Base-by-base conservation (phyloP, 1,139 yeast genomes). In the Tardiomyces blankii region DNA sequence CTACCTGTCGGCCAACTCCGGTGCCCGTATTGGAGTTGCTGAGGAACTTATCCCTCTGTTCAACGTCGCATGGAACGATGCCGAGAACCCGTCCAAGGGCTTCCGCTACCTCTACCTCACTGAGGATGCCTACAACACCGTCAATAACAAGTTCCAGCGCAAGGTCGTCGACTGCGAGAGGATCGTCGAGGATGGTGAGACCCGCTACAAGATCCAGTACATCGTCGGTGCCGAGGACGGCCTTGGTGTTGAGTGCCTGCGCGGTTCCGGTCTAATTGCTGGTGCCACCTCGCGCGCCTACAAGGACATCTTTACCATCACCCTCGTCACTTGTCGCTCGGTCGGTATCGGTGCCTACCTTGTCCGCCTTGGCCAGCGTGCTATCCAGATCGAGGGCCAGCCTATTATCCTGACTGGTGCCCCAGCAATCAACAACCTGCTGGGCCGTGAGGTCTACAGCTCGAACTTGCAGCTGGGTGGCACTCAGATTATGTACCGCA, bases 271-370 rank as follows among this genome's bases (percentile, higher is more conserved):
- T 70, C 75, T 91, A 60, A 91, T 91, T 71, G 98, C 98, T 32
- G 98, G 98, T 68, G 96, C 95, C 40, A 91, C 98, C 44, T 85
- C 96, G 6, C 82, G 88, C 65, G 98, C 98, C 38, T 91, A 91
- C 77, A 86, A 86, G 67, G 98, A 91, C 63, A 91, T 91, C 53
- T 91, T 91, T 73, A 91, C 98, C 30, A 80, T 89, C 51, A 91
- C 98, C 21, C 75, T 91, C 65, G 98, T 91, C 46, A 91, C 98
- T 19, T 89, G 97, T 72, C 82, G 98, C 74, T 88, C 97, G 42
- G 98, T 91, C 60, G 98, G 98, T 80, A 91, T 91, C 67, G 98
- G 98, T 74, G 98, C 98, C 42, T 91, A 91, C 65, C 76, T 91
- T 64, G 98, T 91, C 41, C 83, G 98, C 69, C 77, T 91, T 54